Percentiles rank a stretch among this genome's conserved stretches.
These are phyloP conservation scores for Neonectria neomacrospora DNA, from an alignment of 2,329 filamentous ascomycete genomes.

Conservation along the genomic window DNA sequence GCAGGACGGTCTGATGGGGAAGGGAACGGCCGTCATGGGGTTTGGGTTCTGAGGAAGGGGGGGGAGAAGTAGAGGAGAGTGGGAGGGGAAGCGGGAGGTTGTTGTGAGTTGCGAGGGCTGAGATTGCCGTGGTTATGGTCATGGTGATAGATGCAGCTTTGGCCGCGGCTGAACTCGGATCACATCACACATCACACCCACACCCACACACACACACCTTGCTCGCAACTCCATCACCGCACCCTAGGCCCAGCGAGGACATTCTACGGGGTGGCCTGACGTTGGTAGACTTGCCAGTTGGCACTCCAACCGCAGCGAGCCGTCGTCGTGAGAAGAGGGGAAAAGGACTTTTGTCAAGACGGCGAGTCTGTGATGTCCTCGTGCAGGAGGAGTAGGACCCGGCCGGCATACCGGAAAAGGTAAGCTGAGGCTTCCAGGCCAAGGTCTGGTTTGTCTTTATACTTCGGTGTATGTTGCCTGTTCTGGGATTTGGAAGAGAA, in stretches of 20 bases:
- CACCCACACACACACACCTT: neutral
- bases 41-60: neutral
- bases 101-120: neutral
- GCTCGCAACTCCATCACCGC: neutral
- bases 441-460: too few relatives aligned
- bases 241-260: neutral
- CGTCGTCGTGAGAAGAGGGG: neutral
- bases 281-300: neutral
- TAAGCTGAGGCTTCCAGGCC: too few relatives aligned
- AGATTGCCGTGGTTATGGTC: neutral
- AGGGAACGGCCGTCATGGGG: constrained; percentile 1
- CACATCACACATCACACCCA: neutral
- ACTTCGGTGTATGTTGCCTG: too few relatives aligned
- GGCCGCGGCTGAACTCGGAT: neutral
- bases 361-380: neutral
- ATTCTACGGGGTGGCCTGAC: neutral
- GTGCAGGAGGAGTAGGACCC: neutral
- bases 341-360: neutral
- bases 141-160: neutral
- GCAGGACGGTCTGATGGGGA: neutral
- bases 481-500: too few relatives aligned
- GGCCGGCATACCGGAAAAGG: too few relatives aligned
- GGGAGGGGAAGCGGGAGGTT: neutral
- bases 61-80: neutral
- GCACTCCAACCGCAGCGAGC: neutral